phyloP scores from a whole-genome alignment of 257 asterid species.

The Forsythia viridissima region DNA sequence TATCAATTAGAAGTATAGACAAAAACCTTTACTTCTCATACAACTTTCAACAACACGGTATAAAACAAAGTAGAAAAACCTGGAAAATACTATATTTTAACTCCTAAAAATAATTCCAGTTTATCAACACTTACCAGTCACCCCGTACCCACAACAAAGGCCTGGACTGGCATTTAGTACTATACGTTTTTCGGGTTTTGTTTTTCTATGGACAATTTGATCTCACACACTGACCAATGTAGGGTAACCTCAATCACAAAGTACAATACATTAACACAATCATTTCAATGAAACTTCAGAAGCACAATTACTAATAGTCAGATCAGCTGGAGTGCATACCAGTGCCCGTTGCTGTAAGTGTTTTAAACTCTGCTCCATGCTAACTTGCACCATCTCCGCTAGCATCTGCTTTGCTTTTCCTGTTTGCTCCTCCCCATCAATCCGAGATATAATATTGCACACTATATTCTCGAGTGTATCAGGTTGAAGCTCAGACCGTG shows the following conservation, averaged over 20 bases:
- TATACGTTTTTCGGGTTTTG: neutral
- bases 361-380: conserved; percentile 94
- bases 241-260: neutral
- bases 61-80: conserved; percentile 11
- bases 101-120: conserved; percentile 20
- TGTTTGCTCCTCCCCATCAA: conserved; percentile 74
- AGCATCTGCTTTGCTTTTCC: conserved; percentile 90
- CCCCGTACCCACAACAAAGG: conserved; percentile 43
- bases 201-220: neutral
- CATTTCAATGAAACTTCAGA: conserved; percentile 47
- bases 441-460: conserved; percentile 67
- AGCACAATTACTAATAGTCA: conserved; percentile 37
- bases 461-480: conserved; percentile 80
- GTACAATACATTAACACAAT: neutral
- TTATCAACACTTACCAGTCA: conserved; percentile 59
- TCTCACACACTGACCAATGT: neutral
- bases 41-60: conserved; percentile 20
- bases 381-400: conserved; percentile 95
- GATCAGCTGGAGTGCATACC: conserved; percentile 53
- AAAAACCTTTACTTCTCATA: conserved; percentile 18
- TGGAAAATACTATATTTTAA: conserved; percentile 19
- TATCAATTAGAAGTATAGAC: neutral
- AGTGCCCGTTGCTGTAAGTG: conserved; percentile 61
- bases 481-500: conserved; percentile 70
- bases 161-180: conserved; percentile 60